Conservation (phyloP, 2,329 filamentous ascomycete genomes). For the Domatiomyces globalis region DNA sequence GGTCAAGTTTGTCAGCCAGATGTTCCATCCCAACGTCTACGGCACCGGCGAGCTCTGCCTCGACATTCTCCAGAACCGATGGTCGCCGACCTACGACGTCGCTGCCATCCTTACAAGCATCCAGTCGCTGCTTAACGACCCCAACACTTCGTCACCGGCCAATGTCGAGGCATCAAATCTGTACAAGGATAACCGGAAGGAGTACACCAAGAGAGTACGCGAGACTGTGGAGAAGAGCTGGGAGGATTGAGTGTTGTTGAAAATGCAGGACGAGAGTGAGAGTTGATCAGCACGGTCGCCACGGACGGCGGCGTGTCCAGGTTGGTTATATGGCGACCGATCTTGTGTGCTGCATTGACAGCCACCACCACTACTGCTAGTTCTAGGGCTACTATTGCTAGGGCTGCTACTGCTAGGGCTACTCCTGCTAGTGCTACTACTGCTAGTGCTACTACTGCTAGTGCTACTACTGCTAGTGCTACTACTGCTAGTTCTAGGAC, state of each 20-base stretch:
- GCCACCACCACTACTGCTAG: background rate
- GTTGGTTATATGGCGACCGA: background rate
- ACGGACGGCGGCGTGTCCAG: background rate
- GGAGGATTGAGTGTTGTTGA: constrained; percentile 52
- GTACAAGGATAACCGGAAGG: constrained; percentile 94
- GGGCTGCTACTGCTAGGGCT: no score
- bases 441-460: background rate
- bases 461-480: background rate
- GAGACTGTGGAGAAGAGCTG: constrained; percentile 99
- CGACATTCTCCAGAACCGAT: constrained; percentile 93
- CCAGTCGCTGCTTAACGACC: constrained; percentile 92
- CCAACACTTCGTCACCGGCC: constrained; percentile 93
- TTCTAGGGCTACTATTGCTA: no score
- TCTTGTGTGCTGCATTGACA: background rate
- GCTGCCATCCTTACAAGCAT: constrained; percentile 94
- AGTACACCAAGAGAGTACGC: constrained; percentile 86
- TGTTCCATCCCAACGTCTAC: constrained; percentile 99
- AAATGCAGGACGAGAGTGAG: background rate
- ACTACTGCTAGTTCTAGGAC: no score
- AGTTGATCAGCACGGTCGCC: background rate
- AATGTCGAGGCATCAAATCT: constrained; percentile 97
- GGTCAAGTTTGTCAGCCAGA: constrained; percentile 96
- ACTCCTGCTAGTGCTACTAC: background rate
- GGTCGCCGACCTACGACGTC: constrained; percentile 98
- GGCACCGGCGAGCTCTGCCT: constrained; percentile 90